Percentiles rank a stretch among this genome's conserved stretches.
These are phyloP conservation scores for Suillus subalutaceus DNA, from an alignment of 768 basidiomycete species.

Conservation along the genomic window DNA sequence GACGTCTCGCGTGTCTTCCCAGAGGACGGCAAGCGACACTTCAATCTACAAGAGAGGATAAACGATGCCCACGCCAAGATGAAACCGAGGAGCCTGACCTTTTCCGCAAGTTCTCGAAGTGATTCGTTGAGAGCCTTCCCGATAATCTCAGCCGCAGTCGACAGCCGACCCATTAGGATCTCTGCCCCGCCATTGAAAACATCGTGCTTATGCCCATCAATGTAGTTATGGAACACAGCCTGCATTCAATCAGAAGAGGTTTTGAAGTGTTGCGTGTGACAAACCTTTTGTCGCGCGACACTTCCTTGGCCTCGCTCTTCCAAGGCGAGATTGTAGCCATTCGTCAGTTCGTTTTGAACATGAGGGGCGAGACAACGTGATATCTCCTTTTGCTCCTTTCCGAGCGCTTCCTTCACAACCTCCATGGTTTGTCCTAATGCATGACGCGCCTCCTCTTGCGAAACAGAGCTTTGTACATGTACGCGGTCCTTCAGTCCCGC, in stretches of 20 bases:
- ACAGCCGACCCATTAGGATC: conserved; percentile 49
- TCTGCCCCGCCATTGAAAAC: conserved; percentile 59
- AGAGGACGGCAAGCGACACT: conserved; percentile 60
- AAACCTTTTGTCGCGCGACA: conserved; percentile 62
- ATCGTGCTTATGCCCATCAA: conserved; percentile 46
- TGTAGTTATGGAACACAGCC: conserved; percentile 50
- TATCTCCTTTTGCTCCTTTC: conserved; percentile 58
- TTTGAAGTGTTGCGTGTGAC: conserved; percentile 5
- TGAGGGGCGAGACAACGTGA: conserved; percentile 60
- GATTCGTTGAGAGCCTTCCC: conserved; percentile 50
- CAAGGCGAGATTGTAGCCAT: conserved; percentile 58
- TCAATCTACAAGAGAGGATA: conserved; percentile 39
- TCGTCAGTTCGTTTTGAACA: conserved; percentile 50
- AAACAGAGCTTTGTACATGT: conserved; percentile 51
- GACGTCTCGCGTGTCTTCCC: conserved; percentile 56
- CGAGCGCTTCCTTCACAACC: conserved; percentile 52
- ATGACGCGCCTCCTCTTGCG: conserved; percentile 52
- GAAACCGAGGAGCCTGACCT: conserved; percentile 40
- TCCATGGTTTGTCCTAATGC: conserved; percentile 52
- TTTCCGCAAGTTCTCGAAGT: conserved; percentile 54
- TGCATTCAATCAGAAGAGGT: conserved; percentile 22
- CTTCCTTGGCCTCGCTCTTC: conserved; percentile 56
- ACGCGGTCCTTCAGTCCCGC: conserved; percentile 55
- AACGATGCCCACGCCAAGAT: conserved; percentile 9
- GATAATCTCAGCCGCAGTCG: conserved; percentile 49